Base-by-base conservation (phyloP, 345 rosid species). In the Aegle marmelos region DNA sequence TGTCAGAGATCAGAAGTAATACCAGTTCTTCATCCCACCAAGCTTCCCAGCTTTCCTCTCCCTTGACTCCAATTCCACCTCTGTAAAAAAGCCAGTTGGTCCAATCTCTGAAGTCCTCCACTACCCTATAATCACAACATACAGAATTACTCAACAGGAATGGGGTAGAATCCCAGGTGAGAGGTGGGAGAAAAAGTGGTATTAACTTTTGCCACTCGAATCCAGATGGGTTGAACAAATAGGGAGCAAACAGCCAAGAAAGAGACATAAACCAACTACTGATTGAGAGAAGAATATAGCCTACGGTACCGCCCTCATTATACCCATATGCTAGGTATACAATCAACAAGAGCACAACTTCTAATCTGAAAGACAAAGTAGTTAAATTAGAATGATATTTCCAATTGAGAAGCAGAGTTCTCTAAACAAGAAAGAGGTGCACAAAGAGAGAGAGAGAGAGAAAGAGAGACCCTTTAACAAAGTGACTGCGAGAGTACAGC, bases 21-120 rank as follows among this genome's bases (percentile, higher is more conserved):
- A 95, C 99, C 94, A 94, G 83, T 80, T 96, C 98, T 73, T 96
- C 97, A 71, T 96, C 99, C 99, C 99, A 96, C 98, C 99, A 96
- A 48, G 99, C 97, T 86, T 96, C 99, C 99, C 99, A 96, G 85
- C 99, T 96, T 84, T 96, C 97, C 78, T 79, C 97, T 79, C 99
- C 99, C 87, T 92, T 96, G 31, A 96, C 99, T 73, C 99, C 99
- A 76, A 96, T 94, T 82, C 99, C 99, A 75, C 99, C 99, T 88
- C 97, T 88, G 82, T 96, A 96, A 58, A 96, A 86, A 80, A 96
- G 98, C 99, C 99, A 96, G 79, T 94, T 94, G 77, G 99, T 96
- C 99, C 99, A 96, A 76, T 96, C 99, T 82, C 91, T 85, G 84
- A 96, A 96, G 87, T 96, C 99, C 85, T 94, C 97, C 77, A 96